phyloP scores from a whole-genome alignment of 139 green algal species.

The Picochlorum sp. region DNA sequence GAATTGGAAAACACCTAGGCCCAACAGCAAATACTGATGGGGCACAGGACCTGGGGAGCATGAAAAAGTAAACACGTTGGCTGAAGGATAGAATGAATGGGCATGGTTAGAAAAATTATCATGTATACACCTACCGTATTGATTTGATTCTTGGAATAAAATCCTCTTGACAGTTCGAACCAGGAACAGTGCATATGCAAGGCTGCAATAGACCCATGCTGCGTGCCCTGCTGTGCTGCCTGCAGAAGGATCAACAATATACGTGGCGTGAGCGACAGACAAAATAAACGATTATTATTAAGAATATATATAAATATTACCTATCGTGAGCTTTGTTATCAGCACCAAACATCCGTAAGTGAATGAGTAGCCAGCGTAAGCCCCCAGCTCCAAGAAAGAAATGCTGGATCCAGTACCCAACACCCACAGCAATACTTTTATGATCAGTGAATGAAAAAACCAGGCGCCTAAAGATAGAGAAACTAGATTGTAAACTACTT shows the following conservation, averaged over 20 bases:
- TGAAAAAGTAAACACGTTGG: not conserved
- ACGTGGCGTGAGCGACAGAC: not conserved
- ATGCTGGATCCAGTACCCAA: constrained; percentile 51
- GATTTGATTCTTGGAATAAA: constrained; percentile 66
- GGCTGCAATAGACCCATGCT: constrained; percentile 56
- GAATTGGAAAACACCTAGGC: constrained; percentile 68
- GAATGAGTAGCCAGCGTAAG: constrained; percentile 81
- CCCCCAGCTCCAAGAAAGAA: constrained; percentile 68
- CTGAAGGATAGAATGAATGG: not conserved
- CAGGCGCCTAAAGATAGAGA: constrained; percentile 46
- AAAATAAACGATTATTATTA: not conserved
- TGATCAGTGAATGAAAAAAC: constrained; percentile 51
- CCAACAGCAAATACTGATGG: constrained; percentile 82
- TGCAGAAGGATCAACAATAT: no score
- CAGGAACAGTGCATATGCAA: constrained; percentile 77
- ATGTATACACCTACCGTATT: constrained; percentile 33
- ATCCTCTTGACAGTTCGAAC: constrained; percentile 89
- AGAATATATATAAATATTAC: no score
- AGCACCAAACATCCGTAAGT: constrained; percentile 35
- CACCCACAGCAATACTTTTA: constrained; percentile 46
- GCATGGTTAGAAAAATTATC: not conserved
- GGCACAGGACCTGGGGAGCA: constrained; percentile 45
- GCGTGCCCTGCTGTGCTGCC: constrained; percentile 46
- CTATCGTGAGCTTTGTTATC: not conserved
- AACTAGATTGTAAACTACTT: constrained; percentile 59